Base-by-base conservation (phyloP, 2,329 filamentous ascomycete species). In the Hypoxylon sp. region DNA sequence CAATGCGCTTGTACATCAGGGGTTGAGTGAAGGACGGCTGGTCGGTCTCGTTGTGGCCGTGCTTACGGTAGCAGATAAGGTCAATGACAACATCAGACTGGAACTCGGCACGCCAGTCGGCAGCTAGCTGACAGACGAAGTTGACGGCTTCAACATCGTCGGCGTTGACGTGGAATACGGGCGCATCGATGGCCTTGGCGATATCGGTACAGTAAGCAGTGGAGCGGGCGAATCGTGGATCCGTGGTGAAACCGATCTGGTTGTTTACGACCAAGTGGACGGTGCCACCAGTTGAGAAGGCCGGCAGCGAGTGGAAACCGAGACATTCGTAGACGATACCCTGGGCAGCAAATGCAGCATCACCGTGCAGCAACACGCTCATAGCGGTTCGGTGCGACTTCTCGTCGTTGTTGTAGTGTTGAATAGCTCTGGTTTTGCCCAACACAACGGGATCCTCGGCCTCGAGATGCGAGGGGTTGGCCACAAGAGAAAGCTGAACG, bases 21-120 rank as follows among this genome's bases (percentile, higher is more conserved):
- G 94, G 94, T 73, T 99, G 94, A n/a, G 94, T 99, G 81, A 99
- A 99, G 29, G 93, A 96, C 36, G 94, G 94, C 80, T 99, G 94
- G 71, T 99, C 94, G 7, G 94, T 99, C 80, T 99, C 94, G 78
- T 99, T 99, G 85, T 99, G 94, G 57, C 94, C 94, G 73, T 97
- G 87, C 79, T 97, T 99, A 69, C 94, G 89, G 82, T 99, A 99
- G 83, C 94, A 99, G 69, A 97, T 91, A 67, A 99, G 85, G 73
- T 99, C 94, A 68, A 99, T 91, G 64, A 99, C 92, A 58, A 97
- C 93, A 71, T 99, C 94, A 71, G 92, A 90, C 81, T 96, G 95
- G 83, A 97, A 99, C 79, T 97, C 89, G 56, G 94, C 94, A 67
- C 94, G 92, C 91, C 93, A 99, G 73, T 99, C 94, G 54, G 94